Conservation (phyloP, 2,329 filamentous ascomycete species). For the Colletotrichum trifolii region DNA sequence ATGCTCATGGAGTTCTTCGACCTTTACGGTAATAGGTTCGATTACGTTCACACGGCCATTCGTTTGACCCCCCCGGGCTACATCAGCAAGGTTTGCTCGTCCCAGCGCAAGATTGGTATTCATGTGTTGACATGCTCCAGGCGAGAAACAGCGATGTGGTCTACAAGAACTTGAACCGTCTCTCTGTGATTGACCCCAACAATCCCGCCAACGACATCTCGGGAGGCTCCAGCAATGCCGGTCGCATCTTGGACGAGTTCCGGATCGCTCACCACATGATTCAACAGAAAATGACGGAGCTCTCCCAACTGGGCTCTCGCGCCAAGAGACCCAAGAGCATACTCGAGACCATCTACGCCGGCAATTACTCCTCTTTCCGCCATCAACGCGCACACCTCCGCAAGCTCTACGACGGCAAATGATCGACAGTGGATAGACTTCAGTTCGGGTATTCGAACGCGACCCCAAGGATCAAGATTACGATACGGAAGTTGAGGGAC, state of each 20-base stretch:
- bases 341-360: slow-evolving; percentile 77
- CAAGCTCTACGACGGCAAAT: slow-evolving; percentile 55
- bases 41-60: slow-evolving; percentile 77
- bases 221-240: slow-evolving; percentile 80
- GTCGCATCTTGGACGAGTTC: slow-evolving; percentile 76
- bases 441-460: not conserved
- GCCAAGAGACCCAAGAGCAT: slow-evolving; percentile 62
- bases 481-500: slow-evolving; percentile 9
- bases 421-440: slow-evolving; percentile 1
- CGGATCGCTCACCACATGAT: slow-evolving; percentile 70
- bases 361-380: slow-evolving; percentile 81
- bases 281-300: slow-evolving; percentile 65
- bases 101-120: no score
- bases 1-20: slow-evolving; percentile 89
- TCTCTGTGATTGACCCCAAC: slow-evolving; percentile 95
- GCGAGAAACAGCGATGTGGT: slow-evolving; percentile 46
- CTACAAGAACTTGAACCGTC: slow-evolving; percentile 72
- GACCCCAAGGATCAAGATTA: not conserved
- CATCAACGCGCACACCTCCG: slow-evolving; percentile 74
- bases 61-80: slow-evolving; percentile 79
- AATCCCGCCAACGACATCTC: slow-evolving; percentile 88
- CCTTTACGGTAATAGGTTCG: slow-evolving; percentile 86
- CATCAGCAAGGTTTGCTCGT: slow-evolving; percentile 75
- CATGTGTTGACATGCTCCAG: slow-evolving; percentile 4
- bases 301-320: slow-evolving; percentile 50